A percentile compares a stretch with the other conserved stretches of the same genome.
Evolutionary conservation across 306 rosid genomes (phyloP).

Genomic region (Quercus aquifolioides): DNA sequence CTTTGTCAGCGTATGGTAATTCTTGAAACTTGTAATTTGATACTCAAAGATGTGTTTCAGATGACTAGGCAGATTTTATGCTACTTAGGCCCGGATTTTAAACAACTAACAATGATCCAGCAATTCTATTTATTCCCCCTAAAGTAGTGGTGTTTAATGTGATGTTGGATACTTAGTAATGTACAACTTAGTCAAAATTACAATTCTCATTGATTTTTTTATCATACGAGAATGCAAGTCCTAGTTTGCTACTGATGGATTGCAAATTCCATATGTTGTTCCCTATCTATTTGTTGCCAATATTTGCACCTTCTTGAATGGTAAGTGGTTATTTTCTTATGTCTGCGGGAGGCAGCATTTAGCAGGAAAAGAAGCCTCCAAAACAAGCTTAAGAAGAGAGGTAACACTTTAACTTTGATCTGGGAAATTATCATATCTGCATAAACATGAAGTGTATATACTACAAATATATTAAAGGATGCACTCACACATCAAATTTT

Average conservation of each 20-base stretch:
- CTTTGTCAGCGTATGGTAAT: constrained; percentile 73
- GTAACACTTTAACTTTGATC: constrained; percentile 29
- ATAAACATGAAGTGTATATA: neutral
- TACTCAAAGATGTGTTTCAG: neutral
- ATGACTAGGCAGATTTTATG: neutral
- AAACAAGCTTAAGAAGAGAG: constrained; percentile 79
- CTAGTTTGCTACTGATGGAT: neutral
- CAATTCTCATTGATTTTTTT: neutral
- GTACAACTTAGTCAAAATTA: neutral
- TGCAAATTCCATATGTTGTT: neutral
- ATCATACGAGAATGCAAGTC: neutral
- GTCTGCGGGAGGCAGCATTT: constrained; percentile 77
- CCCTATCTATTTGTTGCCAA: constrained; percentile 1
- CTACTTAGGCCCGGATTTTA: neutral
- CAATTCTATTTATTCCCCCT: neutral
- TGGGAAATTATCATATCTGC: neutral
- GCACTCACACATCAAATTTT: neutral
- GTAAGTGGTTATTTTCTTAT: constrained; percentile 21
- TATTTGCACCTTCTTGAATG: neutral
- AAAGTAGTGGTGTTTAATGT: neutral
- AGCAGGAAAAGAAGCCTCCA: constrained; percentile 96
- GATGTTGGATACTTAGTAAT: neutral
- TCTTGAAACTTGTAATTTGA: constrained; percentile 3
- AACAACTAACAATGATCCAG: neutral
- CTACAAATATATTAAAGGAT: neutral